Evolutionary conservation across 768 basidiomycete genomes (phyloP).

Genomic region (Lentinus brumalis): DNA sequence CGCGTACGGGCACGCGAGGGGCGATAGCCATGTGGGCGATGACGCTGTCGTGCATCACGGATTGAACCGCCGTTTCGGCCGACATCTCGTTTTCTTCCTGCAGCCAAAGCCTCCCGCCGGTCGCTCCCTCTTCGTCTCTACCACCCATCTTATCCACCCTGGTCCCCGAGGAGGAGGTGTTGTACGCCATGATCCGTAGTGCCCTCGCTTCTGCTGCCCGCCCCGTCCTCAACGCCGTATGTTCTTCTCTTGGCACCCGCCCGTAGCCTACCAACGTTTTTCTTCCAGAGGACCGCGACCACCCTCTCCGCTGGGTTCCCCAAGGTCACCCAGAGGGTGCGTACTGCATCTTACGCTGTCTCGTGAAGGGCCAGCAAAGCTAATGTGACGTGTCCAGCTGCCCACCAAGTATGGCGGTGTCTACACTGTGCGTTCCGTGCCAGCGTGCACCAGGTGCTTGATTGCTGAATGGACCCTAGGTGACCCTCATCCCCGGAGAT

Average conservation of each 20-base stretch:
- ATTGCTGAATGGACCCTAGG: slow-evolving; percentile 44
- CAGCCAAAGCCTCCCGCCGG: slow-evolving; percentile 15
- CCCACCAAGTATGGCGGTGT: slow-evolving; percentile 92
- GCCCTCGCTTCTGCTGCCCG: slow-evolving; percentile 59
- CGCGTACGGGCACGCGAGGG: slow-evolving; percentile 15
- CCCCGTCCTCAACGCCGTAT: slow-evolving; percentile 55
- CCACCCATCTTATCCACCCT: slow-evolving; percentile 8
- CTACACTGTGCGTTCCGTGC: slow-evolving; percentile 66
- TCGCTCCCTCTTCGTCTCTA: slow-evolving; percentile 9
- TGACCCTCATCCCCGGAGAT: slow-evolving; percentile 97
- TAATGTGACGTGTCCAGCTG: slow-evolving; percentile 46
- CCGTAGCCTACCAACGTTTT: slow-evolving; percentile 20
- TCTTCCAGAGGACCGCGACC: slow-evolving; percentile 63
- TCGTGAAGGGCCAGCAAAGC: not conserved
- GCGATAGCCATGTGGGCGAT: slow-evolving; percentile 19
- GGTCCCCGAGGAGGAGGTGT: slow-evolving; percentile 5
- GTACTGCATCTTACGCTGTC: slow-evolving; percentile 26
- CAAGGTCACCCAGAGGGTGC: slow-evolving; percentile 68
- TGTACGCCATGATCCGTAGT: slow-evolving; percentile 63
- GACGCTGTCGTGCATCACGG: slow-evolving; percentile 16
- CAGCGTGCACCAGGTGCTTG: slow-evolving; percentile 4
- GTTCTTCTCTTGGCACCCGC: slow-evolving; percentile 25
- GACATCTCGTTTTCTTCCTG: slow-evolving; percentile 25
- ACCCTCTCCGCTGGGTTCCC: slow-evolving; percentile 81
- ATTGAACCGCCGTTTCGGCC: slow-evolving; percentile 23